Conservation (phyloP, 805 yeast genomes). For the Kuraishia ogatae region DNA sequence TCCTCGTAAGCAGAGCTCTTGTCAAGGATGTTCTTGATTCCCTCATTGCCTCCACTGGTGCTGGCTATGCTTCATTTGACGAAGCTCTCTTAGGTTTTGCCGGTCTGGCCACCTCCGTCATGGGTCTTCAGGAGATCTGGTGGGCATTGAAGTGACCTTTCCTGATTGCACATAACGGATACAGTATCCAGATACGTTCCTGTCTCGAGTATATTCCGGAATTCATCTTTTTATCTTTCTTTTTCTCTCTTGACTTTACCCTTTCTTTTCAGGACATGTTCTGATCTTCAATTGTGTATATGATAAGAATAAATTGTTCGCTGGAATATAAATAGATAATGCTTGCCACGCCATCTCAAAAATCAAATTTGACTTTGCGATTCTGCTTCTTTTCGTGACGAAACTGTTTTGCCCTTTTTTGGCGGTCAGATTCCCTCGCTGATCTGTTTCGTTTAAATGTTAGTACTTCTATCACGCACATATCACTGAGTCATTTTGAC, state of each 20-base stretch:
- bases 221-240: conserved; percentile 10
- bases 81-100: conserved; percentile 81
- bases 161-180: not conserved
- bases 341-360: too few relatives aligned
- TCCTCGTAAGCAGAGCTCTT: conserved; percentile 47
- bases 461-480: too few relatives aligned
- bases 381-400: too few relatives aligned
- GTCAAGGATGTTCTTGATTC: conserved; percentile 72
- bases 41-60: conserved; percentile 65
- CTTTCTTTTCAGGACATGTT: conserved; percentile 15
- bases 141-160: conserved; percentile 18
- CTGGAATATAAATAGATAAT: too few relatives aligned
- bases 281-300: conserved; percentile 4
- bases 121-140: conserved; percentile 76
- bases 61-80: conserved; percentile 48
- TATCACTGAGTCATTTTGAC: too few relatives aligned
- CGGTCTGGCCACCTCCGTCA: conserved; percentile 71
- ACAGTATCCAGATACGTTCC: too few relatives aligned
- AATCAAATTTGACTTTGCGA: too few relatives aligned
- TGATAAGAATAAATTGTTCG: not conserved
- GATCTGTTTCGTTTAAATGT: too few relatives aligned
- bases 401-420: too few relatives aligned
- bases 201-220: not conserved
- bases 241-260: conserved; percentile 9
- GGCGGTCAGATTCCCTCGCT: too few relatives aligned